Percentiles rank a stretch among this genome's conserved stretches.
phyloP scores from a whole-genome alignment of 2,329 filamentous ascomycete species.

The Fusarium succisae region DNA sequence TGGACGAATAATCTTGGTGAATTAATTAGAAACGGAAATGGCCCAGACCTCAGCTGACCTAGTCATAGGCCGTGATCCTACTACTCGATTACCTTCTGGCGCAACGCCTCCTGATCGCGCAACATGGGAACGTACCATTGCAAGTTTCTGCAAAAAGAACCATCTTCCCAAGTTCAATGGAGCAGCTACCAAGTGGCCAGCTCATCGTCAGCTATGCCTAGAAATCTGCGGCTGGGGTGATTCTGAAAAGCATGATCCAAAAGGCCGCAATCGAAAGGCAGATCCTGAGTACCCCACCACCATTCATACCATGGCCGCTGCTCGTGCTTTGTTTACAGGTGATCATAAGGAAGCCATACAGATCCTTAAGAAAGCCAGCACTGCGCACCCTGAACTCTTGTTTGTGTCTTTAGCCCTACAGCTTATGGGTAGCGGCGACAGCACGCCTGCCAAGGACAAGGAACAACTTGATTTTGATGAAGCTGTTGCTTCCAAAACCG shows the following conservation, averaged over 20 bases:
- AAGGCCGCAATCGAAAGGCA: conserved; percentile 54
- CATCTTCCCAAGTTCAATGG: conserved; percentile 72
- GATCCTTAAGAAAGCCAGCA: conserved; percentile 74
- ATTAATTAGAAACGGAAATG: conserved; percentile 23
- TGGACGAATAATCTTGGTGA: conserved; percentile 76
- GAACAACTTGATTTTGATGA: conserved; percentile 68
- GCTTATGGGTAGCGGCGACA: conserved; percentile 64
- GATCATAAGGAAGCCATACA: conserved; percentile 74
- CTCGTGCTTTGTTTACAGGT: conserved; percentile 78
- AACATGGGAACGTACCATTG: conserved; percentile 70
- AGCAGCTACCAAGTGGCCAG: conserved; percentile 69
- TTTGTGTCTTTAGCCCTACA: conserved; percentile 75
- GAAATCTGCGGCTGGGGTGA: conserved; percentile 79
- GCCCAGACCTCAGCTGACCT: conserved; percentile 4
- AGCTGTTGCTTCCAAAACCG: conserved; percentile 69
- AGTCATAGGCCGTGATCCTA: conserved; percentile 57
- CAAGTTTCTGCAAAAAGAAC: conserved; percentile 69
- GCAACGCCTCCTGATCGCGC: conserved; percentile 57
- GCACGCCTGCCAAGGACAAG: conserved; percentile 54
- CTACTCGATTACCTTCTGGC: conserved; percentile 58
- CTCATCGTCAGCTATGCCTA: conserved; percentile 79
- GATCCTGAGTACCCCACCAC: conserved; percentile 61
- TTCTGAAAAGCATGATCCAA: conserved; percentile 57
- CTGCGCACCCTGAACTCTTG: conserved; percentile 69
- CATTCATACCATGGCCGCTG: conserved; percentile 77